A percentile compares a stretch with the other conserved stretches of the same genome.
Conservation (phyloP, 805 yeast species). For the Myxozyma geophila region DNA sequence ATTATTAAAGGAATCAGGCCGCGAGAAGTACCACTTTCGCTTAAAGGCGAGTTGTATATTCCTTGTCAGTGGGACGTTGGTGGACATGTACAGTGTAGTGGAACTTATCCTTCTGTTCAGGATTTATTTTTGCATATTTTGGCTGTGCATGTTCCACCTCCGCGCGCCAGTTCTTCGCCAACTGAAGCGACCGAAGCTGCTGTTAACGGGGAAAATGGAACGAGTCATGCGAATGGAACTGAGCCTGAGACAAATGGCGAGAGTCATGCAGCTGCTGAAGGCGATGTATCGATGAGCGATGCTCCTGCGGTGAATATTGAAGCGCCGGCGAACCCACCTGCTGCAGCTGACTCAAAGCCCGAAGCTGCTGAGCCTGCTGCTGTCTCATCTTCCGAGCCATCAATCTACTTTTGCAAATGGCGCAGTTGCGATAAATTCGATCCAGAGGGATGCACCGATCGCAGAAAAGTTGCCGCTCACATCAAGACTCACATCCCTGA, state of each 20-base stretch:
- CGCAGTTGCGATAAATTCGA: conserved; percentile 28
- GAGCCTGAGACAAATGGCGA: not conserved
- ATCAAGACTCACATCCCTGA: conserved; percentile 38
- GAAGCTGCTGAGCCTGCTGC: not conserved
- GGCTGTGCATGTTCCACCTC: conserved; percentile 31
- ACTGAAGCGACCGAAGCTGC: not conserved
- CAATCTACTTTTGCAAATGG: conserved; percentile 29
- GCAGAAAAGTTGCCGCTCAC: conserved; percentile 32
- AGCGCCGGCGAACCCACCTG: not conserved
- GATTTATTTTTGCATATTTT: conserved; percentile 35
- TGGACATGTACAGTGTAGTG: conserved; percentile 13
- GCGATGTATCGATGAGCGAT: conserved; percentile 9
- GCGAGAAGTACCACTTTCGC: conserved; percentile 52
- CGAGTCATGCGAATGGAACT: not conserved
- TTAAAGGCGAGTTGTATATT: conserved; percentile 37
- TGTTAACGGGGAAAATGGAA: not conserved
- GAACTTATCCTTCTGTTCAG: conserved; percentile 20
- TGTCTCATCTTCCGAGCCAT: not conserved
- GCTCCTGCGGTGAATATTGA: not conserved
- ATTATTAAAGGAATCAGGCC: conserved; percentile 95
- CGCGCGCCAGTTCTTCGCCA: not conserved
- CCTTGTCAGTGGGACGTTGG: conserved; percentile 36
- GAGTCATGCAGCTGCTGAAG: not conserved
- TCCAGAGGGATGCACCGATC: conserved; percentile 30
- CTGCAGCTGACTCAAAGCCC: not conserved